Base-by-base conservation (phyloP, 306 rosid genomes). In the Trifolium dubium region DNA sequence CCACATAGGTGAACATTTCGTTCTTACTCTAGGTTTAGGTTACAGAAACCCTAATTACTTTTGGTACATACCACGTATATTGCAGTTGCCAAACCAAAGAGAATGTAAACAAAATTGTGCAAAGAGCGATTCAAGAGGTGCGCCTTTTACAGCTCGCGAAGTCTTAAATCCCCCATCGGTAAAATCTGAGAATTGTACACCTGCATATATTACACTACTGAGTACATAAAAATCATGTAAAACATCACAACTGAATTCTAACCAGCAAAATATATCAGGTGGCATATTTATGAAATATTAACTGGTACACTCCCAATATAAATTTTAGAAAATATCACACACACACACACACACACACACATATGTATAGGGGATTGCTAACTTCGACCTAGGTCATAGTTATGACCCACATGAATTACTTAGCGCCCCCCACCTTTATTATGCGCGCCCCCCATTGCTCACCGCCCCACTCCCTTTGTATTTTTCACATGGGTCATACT, bases 41-140 rank as follows among this genome's bases (percentile, higher is more conserved):
- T 58, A 51, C 51, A 74, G 44, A 71, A 78, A 59, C n/a, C 65
- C 74, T 37, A 81, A 81, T 13, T 31, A 74, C 18, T 73, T 41
- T 73, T 51, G 67, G 71, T 39, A 71, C 72, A 62, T 88, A 93
- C 98, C 98, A 12, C 97, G 97, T 80, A 93, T 84, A 54, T 89
- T 91, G 91, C 98, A 91, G 88, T 87, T 91, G 62, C 96, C 97
- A 84, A 89, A 85, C 98, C 98, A 93, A 67, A 93, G 92, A 83
- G 85, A 80, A 79, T 91, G 96, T 67, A 94, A 87, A 81, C 97
- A 94, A 82, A 91, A 94, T 69, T 89, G 96, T 13, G 93, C 88
- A 76, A 91, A 94, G 56, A 94, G 97, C 47, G 96, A 87, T 59
- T 84, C 87, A 68, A 83, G 86, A 31, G 96, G 92, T 50, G 97